Conservation (phyloP, 768 basidiomycete genomes). For the Trichaptum fuscoviolaceum region DNA sequence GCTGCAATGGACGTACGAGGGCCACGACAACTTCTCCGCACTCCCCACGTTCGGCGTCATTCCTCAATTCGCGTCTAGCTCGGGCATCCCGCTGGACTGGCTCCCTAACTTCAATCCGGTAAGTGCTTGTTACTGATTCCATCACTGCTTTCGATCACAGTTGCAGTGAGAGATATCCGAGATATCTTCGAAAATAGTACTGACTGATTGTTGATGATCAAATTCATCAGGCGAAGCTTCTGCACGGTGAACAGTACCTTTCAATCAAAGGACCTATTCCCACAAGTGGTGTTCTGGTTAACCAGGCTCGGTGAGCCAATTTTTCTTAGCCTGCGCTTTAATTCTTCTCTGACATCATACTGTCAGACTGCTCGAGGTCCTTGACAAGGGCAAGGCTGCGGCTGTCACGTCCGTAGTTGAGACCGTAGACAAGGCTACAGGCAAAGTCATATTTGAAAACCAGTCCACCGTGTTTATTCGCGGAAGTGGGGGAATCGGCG, state of each 20-base stretch:
- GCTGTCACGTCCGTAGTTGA: conserved; percentile 75
- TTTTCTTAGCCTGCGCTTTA: background rate
- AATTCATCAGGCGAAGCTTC: conserved; percentile 71
- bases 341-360: background rate
- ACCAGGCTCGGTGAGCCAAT: conserved; percentile 54
- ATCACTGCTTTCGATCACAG: background rate
- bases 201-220: background rate
- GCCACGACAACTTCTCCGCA: conserved; percentile 77
- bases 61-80: conserved; percentile 78
- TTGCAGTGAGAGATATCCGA: conserved; percentile 3
- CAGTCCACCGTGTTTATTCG: conserved; percentile 90
- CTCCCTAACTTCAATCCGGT: conserved; percentile 94
- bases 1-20: conserved; percentile 88
- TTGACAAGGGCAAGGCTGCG: conserved; percentile 92
- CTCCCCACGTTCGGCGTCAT: conserved; percentile 95
- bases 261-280: conserved; percentile 84
- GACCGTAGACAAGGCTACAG: conserved; percentile 75
- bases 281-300: conserved; percentile 75
- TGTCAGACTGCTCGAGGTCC: conserved; percentile 64
- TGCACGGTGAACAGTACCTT: conserved; percentile 97
- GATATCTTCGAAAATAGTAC: background rate
- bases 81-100: conserved; percentile 70
- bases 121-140: conserved; percentile 16
- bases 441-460: conserved; percentile 84
- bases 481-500: conserved; percentile 94